Evolutionary conservation across 1,284 basidiomycete genomes (phyloP).

Genomic region (Pseudozyma tsukubaensis): DNA sequence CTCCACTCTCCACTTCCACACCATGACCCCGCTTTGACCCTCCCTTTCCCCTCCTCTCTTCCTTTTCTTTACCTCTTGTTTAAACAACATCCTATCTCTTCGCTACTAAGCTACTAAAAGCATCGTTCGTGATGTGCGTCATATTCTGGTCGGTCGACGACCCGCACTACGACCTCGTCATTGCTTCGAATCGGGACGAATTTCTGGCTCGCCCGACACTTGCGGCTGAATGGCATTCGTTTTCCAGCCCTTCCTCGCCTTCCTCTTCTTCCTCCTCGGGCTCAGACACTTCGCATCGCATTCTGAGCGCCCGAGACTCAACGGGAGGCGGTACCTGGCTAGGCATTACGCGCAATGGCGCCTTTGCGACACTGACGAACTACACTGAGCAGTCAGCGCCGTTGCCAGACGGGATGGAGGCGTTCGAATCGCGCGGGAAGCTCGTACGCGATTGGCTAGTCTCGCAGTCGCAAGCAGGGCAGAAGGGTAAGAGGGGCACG

Average conservation of each 20-base stretch:
- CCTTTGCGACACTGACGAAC: constrained; percentile 58
- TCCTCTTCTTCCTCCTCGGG: neutral
- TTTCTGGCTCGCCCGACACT: constrained; percentile 50
- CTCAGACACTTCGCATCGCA: neutral
- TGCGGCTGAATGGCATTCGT: constrained; percentile 52
- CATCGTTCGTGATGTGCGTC: no score
- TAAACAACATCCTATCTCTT: constrained; percentile 2
- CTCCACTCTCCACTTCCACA: neutral
- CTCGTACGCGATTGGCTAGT: constrained; percentile 49
- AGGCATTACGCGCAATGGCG: constrained; percentile 46
- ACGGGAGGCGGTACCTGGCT: constrained; percentile 63
- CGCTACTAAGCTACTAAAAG: neutral
- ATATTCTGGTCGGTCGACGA: constrained; percentile 47
- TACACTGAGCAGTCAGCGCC: constrained; percentile 50
- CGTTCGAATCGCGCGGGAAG: constrained; percentile 44
- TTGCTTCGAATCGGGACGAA: constrained; percentile 61
- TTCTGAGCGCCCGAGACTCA: constrained; percentile 48
- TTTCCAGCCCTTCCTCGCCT: constrained; percentile 9
- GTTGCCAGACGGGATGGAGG: constrained; percentile 22
- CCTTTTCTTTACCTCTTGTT: no score
- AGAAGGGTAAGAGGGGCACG: neutral
- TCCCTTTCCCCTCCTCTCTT: neutral
- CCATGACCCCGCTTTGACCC: neutral
- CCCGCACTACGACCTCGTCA: constrained; percentile 40
- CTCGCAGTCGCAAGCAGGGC: neutral